A percentile compares a stretch with the other conserved stretches of the same genome.
Evolutionary conservation across 2,329 filamentous ascomycete genomes (phyloP).

Genomic region (Cordyceps farinosa): DNA sequence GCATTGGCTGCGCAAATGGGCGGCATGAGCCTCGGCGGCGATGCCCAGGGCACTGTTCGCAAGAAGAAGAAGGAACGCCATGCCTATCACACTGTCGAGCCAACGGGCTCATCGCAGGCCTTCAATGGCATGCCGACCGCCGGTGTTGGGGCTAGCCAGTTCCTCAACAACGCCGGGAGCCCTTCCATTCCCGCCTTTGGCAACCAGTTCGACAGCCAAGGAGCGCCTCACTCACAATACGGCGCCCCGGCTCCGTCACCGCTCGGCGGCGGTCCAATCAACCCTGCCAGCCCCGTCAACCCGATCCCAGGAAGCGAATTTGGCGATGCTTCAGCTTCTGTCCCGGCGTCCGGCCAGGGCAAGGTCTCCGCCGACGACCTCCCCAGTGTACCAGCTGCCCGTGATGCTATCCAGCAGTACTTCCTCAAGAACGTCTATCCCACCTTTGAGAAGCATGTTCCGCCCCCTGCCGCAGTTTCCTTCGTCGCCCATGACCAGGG

Average conservation of each 20-base stretch:
- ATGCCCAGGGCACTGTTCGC: constrained; percentile 48
- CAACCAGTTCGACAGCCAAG: constrained; percentile 42
- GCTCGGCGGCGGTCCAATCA: constrained; percentile 20
- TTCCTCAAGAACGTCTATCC: constrained; percentile 88
- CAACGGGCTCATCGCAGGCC: constrained; percentile 62
- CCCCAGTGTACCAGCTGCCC: constrained; percentile 81
- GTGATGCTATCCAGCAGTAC: constrained; percentile 77
- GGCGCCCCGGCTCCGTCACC: constrained; percentile 1
- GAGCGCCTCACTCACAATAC: constrained; percentile 5
- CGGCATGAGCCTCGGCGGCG: constrained; percentile 62
- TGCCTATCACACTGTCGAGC: constrained; percentile 83
- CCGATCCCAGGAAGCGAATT: constrained; percentile 24
- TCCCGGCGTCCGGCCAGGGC: constrained; percentile 32
- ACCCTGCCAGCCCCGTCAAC: constrained; percentile 25
- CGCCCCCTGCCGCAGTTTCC: constrained; percentile 81
- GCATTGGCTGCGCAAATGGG: constrained; percentile 71
- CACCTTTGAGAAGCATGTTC: constrained; percentile 90
- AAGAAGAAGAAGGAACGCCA: constrained; percentile 94
- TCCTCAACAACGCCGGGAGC: constrained; percentile 33
- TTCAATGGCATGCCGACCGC: constrained; percentile 65
- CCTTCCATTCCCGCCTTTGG: constrained; percentile 32
- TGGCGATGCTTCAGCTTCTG: constrained; percentile 31
- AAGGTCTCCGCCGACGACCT: constrained; percentile 88
- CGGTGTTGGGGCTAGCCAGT: constrained; percentile 45
- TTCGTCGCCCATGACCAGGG: constrained; percentile 96